These are phyloP conservation scores for Beta lomatogona DNA, from an alignment of 179 eudicot genomes.

Conservation along the genomic window DNA sequence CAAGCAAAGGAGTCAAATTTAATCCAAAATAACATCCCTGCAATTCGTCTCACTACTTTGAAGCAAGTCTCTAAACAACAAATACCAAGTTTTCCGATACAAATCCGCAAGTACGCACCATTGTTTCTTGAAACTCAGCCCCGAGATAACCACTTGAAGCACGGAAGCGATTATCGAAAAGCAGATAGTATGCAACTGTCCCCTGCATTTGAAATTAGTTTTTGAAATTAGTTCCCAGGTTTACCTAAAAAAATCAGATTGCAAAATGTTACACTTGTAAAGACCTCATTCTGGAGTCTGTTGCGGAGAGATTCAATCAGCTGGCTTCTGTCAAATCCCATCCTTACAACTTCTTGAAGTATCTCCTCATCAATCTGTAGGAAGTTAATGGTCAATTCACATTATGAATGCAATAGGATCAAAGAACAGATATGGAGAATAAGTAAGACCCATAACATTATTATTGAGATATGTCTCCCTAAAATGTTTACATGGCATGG, in stretches of 20 bases:
- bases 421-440: background rate
- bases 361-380: conserved; percentile 92
- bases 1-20: background rate
- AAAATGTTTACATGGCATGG: background rate
- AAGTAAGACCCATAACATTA: background rate
- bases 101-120: conserved; percentile 48
- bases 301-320: conserved; percentile 80
- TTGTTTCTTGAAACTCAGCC: conserved; percentile 84
- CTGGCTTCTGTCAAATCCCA: conserved; percentile 84
- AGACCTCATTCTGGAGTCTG: conserved; percentile 89
- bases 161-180: conserved; percentile 85
- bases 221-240: conserved; percentile 22
- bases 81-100: background rate
- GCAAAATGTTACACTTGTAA: conserved; percentile 4
- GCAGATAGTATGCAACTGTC: conserved; percentile 90
- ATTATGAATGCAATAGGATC: background rate
- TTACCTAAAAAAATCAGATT: background rate
- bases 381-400: background rate
- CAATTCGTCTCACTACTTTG: background rate
- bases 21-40: background rate
- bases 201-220: conserved; percentile 48
- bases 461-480: background rate
- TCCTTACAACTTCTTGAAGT: conserved; percentile 80
- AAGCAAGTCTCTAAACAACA: background rate
- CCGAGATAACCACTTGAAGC: conserved; percentile 85